Conservation (phyloP, 1,139 yeast genomes). For the Sugiyamaella castrensis region DNA sequence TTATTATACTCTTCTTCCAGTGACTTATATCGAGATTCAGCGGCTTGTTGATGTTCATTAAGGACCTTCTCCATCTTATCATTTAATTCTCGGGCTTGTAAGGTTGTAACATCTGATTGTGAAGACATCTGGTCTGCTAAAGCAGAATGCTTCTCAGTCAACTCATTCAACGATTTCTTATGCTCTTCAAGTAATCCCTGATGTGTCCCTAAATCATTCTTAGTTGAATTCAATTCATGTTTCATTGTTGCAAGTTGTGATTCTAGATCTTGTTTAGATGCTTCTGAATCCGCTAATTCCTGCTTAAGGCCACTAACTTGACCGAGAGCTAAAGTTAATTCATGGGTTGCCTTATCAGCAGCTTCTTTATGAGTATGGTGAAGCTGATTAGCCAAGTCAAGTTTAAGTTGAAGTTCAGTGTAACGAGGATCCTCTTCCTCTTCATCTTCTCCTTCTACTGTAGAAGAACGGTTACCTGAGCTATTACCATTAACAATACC, state of each 20-base stretch:
- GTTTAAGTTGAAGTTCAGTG: constrained; percentile 23
- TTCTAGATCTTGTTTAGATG: constrained; percentile 18
- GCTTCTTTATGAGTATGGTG: constrained; percentile 36
- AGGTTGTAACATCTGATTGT: constrained; percentile 3
- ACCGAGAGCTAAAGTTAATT: constrained; percentile 27
- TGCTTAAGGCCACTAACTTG: constrained; percentile 30
- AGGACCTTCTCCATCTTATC: constrained; percentile 11
- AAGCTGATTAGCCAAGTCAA: constrained; percentile 26
- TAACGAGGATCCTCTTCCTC: constrained; percentile 24
- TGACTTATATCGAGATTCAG: constrained; percentile 7
- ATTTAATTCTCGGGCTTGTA: constrained; percentile 11
- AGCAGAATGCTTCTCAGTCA: constrained; percentile 20
- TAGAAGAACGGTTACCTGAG: no score
- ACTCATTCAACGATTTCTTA: constrained; percentile 39
- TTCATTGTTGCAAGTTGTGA: constrained; percentile 17
- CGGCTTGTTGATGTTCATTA: constrained; percentile 12
- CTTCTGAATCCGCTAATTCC: constrained; percentile 27
- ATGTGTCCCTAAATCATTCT: constrained; percentile 2
- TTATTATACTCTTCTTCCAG: constrained; percentile 60
- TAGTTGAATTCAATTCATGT: constrained; percentile 14
- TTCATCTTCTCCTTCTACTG: constrained; percentile 14
- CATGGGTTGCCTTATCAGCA: constrained; percentile 31
- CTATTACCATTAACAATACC: not conserved
- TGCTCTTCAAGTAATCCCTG: constrained; percentile 17
- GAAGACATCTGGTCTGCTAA: constrained; percentile 15